Evolutionary conservation across 345 rosid species (phyloP), one percentile per base, ranked within the genome.

Genomic region (Murraya koenigii): DNA sequence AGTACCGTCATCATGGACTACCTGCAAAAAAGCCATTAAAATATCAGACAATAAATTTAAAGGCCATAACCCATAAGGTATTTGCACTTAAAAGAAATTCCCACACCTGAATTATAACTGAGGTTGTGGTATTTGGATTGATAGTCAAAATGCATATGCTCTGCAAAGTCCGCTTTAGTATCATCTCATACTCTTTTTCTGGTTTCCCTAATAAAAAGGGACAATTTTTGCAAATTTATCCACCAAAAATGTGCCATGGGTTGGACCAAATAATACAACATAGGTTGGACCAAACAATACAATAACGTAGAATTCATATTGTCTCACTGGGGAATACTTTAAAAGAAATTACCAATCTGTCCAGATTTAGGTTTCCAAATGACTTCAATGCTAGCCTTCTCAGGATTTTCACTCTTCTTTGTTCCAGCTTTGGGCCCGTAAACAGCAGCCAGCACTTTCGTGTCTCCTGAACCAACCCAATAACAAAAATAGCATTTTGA

Each of bases 361-460:
- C 97, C 97, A 1, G 98, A 79, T 87, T 89, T 91, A 75, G 98
- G 99, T 82, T 96, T 94, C 98, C 98, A 96, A 58, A 94, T 81
- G 68, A 96, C 97, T 86, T 92, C 99, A 84, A 94, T 76, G 63
- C 92, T 92, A 75, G 97, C 94, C 83, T 89, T 94, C 85, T 94
- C 98, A 20, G 98, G 97, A 74, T 91, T 89, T 74, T 96, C 99
- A 56, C 90, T 91, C 90, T 88, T 94, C 89, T 88, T 92, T 3
- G 94, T 89, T 80, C 97, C 99, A 61, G 92, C 90, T 86, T 90
- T 94, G 28, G 98, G 99, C 32, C 99, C 99, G 78, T 92, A 96
- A 79, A 94, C 93, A 35, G 97, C 94, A 74, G 94, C 98, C 59
- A 94, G 79, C 44, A 94, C 97, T 82, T 92, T 89, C 15, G 97